Percentiles rank a stretch among this genome's conserved stretches.
Evolutionary conservation across 352 stramenopile species (phyloP).

Genomic region (Pythium sp.): DNA sequence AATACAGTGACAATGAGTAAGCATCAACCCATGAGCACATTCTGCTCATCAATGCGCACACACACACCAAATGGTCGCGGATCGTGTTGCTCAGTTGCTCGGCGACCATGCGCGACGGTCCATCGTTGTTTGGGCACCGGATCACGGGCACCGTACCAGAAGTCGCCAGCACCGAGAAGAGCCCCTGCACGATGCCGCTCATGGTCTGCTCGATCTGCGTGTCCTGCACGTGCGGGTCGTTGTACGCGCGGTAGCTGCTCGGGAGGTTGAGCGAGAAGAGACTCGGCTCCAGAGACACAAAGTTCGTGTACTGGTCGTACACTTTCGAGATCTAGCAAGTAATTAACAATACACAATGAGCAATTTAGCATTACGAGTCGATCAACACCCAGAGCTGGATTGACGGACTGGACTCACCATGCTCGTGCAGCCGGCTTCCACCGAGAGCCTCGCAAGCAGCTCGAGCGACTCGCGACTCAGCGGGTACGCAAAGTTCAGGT

Average conservation of each 20-base stretch:
- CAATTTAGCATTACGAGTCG: background rate
- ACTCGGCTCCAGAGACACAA: conserved; percentile 94
- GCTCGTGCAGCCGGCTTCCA: conserved; percentile 73
- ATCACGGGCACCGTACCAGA: conserved; percentile 94
- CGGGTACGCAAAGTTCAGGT: conserved; percentile 95
- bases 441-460: conserved; percentile 72
- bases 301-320: conserved; percentile 97
- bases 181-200: conserved; percentile 56
- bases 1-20: background rate
- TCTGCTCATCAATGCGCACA: background rate
- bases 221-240: conserved; percentile 82
- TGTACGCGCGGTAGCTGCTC: conserved; percentile 94
- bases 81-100: conserved; percentile 89
- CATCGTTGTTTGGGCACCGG: conserved; percentile 90
- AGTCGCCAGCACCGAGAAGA: conserved; percentile 95
- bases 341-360: background rate
- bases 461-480: conserved; percentile 87
- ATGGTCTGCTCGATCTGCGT: conserved; percentile 80
- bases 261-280: conserved; percentile 94
- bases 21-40: background rate
- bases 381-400: background rate
- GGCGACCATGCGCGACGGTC: conserved; percentile 95
- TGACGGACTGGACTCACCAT: conserved; percentile 42
- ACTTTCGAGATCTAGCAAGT: conserved; percentile 87
- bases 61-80: conserved; percentile 64